These are phyloP conservation scores for Hymenoscyphus fructigenus DNA, from an alignment of 2,329 filamentous ascomycete species.

Conservation along the genomic window DNA sequence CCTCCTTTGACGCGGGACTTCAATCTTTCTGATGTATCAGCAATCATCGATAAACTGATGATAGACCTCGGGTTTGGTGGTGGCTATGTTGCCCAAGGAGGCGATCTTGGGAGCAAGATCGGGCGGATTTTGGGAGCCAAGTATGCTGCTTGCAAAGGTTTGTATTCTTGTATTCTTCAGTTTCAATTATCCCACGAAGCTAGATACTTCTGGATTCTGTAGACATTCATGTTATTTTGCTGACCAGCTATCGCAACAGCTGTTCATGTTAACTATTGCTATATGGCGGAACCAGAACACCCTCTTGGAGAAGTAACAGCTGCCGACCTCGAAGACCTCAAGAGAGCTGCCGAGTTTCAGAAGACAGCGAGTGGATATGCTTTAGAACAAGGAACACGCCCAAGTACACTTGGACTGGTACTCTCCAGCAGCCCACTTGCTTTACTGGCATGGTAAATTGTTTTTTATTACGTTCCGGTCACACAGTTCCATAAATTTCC, in stretches of 20 bases:
- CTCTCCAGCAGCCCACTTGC: conserved; percentile 54
- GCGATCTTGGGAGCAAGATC: conserved; percentile 40
- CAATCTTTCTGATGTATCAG: conserved; percentile 30
- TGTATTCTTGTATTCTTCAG: neutral
- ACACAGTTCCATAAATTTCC: neutral
- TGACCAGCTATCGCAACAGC: neutral
- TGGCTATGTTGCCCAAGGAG: conserved; percentile 22
- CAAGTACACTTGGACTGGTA: conserved; percentile 55
- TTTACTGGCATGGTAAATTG: conserved; percentile 53
- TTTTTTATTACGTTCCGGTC: neutral
- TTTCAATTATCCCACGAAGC: too few relatives aligned
- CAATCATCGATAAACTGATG: conserved; percentile 23
- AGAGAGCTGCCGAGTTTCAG: conserved; percentile 41
- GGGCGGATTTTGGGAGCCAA: conserved; percentile 15
- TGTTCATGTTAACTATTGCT: conserved; percentile 13
- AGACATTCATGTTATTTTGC: neutral
- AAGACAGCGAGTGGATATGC: conserved; percentile 49
- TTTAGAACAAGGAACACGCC: conserved; percentile 51
- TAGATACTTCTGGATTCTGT: conserved; percentile 4
- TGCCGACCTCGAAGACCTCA: conserved; percentile 48
- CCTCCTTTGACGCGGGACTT: conserved; percentile 34
- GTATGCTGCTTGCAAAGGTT: conserved; percentile 22
- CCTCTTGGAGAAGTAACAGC: neutral
- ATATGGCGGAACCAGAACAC: conserved; percentile 1
- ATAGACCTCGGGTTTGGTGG: conserved; percentile 15